Evolutionary conservation across 441 rosid genomes (phyloP).

Genomic region (Lepidium campestre): DNA sequence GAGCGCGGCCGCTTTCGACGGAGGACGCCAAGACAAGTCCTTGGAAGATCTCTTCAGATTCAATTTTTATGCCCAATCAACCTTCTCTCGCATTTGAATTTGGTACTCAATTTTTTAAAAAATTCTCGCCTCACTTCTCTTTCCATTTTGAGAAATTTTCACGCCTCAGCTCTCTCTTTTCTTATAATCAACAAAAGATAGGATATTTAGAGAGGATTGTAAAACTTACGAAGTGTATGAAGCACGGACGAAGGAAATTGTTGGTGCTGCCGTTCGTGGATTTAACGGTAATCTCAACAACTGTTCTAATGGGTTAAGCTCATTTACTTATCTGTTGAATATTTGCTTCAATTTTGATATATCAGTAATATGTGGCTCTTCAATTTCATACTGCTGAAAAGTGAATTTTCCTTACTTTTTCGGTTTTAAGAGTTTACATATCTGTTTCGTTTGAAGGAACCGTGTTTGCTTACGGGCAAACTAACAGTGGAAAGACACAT

Average conservation of each 20-base stretch:
- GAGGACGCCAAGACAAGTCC: slow-evolving; percentile 81
- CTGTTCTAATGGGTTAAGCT: not conserved
- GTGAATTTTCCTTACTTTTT: not conserved
- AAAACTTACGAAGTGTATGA: slow-evolving; percentile 61
- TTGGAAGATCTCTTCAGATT: slow-evolving; percentile 69
- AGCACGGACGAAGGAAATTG: slow-evolving; percentile 75
- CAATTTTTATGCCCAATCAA: slow-evolving; percentile 57
- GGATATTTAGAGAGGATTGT: slow-evolving; percentile 60
- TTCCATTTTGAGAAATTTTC: not conserved
- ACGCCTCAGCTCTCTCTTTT: not conserved
- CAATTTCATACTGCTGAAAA: not conserved
- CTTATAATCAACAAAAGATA: slow-evolving; percentile 38
- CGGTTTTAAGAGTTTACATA: not conserved
- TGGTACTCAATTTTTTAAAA: slow-evolving; percentile 37
- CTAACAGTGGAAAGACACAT: slow-evolving; percentile 93
- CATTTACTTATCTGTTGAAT: not conserved
- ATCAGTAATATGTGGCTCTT: not conserved
- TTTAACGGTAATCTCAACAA: slow-evolving; percentile 54
- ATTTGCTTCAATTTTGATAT: not conserved
- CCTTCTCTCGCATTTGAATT: slow-evolving; percentile 59
- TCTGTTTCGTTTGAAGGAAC: slow-evolving; percentile 52
- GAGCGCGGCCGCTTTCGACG: slow-evolving; percentile 75
- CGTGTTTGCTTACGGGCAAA: slow-evolving; percentile 95
- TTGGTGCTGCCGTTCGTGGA: slow-evolving; percentile 79
- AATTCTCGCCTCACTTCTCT: not conserved